phyloP scores from a whole-genome alignment of 495 filamentous ascomycete species.

The Hamigera avellanea region DNA sequence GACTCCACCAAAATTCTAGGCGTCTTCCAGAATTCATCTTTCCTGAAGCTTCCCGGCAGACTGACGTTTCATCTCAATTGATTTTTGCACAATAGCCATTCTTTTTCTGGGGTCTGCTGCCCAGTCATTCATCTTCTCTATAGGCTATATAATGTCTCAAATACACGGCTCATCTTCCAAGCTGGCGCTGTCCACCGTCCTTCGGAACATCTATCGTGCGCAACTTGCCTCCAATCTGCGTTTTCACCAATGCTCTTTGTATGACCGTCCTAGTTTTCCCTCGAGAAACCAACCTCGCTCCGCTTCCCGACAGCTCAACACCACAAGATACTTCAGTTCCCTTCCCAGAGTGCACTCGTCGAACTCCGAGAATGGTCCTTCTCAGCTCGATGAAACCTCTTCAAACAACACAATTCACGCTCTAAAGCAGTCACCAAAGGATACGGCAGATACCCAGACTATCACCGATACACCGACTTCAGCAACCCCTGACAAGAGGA shows the following conservation, averaged over 20 bases:
- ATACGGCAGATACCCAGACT: background rate
- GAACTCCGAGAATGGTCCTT: background rate
- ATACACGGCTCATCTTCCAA: conserved; percentile 14
- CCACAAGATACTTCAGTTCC: conserved; percentile 9
- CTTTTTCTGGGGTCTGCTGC: too few relatives aligned
- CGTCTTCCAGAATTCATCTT: too few relatives aligned
- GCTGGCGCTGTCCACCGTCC: conserved; percentile 11
- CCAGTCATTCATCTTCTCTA: too few relatives aligned
- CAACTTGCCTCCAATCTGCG: conserved; percentile 10
- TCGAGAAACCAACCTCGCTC: conserved; percentile 3
- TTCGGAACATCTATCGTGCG: conserved; percentile 14
- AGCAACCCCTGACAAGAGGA: background rate
- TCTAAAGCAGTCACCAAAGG: background rate
- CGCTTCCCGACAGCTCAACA: conserved; percentile 1
- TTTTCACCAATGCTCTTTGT: background rate
- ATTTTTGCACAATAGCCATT: too few relatives aligned
- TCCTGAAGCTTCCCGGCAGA: too few relatives aligned
- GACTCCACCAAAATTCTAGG: too few relatives aligned
- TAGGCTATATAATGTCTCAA: conserved; percentile 10
- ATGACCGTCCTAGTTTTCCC: conserved; percentile 1
- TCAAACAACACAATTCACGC: background rate
- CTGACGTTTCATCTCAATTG: too few relatives aligned
- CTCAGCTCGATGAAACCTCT: background rate
- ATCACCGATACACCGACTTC: background rate
- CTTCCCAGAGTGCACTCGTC: background rate